A percentile compares a stretch with the other conserved stretches of the same genome.
phyloP scores from a whole-genome alignment of 208 protist genomes.

The Porcisia hertigi region DNA sequence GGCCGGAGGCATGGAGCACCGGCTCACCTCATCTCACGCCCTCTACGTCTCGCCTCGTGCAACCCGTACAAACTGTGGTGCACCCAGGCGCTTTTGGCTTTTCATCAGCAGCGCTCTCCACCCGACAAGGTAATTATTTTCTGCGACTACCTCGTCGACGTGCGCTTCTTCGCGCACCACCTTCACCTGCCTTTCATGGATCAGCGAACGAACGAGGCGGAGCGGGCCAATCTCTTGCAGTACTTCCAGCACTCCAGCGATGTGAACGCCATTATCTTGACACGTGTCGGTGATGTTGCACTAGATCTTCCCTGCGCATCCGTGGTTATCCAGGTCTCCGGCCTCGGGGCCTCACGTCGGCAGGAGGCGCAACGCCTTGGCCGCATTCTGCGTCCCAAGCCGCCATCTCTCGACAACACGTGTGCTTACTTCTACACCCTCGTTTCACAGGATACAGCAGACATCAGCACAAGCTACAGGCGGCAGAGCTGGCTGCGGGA shows the following conservation, averaged over 20 bases:
- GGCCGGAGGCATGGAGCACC: background rate
- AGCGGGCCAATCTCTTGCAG: slow-evolving; percentile 82
- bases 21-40: slow-evolving; percentile 26
- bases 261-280: slow-evolving; percentile 97
- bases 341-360: slow-evolving; percentile 94
- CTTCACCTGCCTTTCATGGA: slow-evolving; percentile 90
- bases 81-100: slow-evolving; percentile 93
- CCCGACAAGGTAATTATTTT: slow-evolving; percentile 94
- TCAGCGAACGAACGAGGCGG: slow-evolving; percentile 73
- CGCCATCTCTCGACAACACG: slow-evolving; percentile 92
- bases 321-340: slow-evolving; percentile 99
- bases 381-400: slow-evolving; percentile 95
- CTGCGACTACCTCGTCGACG: slow-evolving; percentile 86
- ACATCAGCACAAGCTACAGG: slow-evolving; percentile 95
- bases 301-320: slow-evolving; percentile 98
- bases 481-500: slow-evolving; percentile 99
- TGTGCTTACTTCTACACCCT: slow-evolving; percentile 99
- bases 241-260: slow-evolving; percentile 81
- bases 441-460: slow-evolving; percentile 96
- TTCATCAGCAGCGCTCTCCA: slow-evolving; percentile 94
- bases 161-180: slow-evolving; percentile 82
- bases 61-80: slow-evolving; percentile 93
- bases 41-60: slow-evolving; percentile 67
- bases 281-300: slow-evolving; percentile 96
- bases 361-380: slow-evolving; percentile 98